Evolutionary conservation across 768 basidiomycete genomes (phyloP).

Genomic region (Candolleomyces eurysporus): DNA sequence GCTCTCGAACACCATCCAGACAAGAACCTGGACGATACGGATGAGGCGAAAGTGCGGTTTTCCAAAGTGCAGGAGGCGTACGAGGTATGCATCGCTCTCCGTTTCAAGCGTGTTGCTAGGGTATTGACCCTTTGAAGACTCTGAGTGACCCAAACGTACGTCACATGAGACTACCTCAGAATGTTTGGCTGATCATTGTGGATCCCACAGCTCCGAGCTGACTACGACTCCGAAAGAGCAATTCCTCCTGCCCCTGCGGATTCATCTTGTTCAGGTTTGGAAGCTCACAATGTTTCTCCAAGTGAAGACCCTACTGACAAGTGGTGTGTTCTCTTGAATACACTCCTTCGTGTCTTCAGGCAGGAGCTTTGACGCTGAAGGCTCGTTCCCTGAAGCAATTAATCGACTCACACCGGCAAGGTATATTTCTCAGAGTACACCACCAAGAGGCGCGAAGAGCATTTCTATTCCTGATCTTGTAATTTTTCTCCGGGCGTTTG

Average conservation of each 20-base stretch:
- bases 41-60: conserved; percentile 68
- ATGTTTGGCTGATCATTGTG: not conserved
- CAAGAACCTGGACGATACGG: conserved; percentile 66
- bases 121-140: not conserved
- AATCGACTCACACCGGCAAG: not conserved
- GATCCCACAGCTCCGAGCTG: not conserved
- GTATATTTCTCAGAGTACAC: not conserved
- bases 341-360: not conserved
- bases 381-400: not conserved
- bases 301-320: not conserved
- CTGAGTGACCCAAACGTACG: conserved; percentile 1
- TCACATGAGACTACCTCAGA: not conserved
- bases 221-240: not conserved
- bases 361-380: not conserved
- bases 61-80: conserved; percentile 74
- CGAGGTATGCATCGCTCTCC: conserved; percentile 41
- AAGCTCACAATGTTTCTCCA: not conserved
- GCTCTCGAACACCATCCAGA: conserved; percentile 68
- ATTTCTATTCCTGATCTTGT: not conserved
- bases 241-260: not conserved
- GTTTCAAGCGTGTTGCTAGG: not conserved
- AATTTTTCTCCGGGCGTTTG: not conserved
- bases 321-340: not conserved
- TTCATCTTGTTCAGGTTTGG: not conserved
- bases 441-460: not conserved